Base-by-base conservation (phyloP, 2,329 filamentous ascomycete genomes). In the Coniochaeta ligniaria region DNA sequence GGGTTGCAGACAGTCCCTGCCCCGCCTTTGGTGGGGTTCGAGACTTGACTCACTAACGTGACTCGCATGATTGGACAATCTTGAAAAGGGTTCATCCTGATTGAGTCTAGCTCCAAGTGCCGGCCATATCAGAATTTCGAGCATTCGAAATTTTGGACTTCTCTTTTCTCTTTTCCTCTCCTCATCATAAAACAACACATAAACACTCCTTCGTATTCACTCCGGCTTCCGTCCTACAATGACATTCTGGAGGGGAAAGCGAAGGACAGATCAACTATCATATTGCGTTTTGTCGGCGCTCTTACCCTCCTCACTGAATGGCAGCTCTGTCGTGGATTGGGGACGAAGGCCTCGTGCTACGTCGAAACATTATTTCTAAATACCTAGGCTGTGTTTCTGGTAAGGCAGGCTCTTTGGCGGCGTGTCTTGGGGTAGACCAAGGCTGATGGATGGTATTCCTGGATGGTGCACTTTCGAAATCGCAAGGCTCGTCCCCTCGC, bases 241-340 rank as follows among this genome's bases (percentile, higher is more conserved):
- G 77, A 66, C 67, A 66, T 68, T 70, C 73, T 78, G 81, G 86
- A 88, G 85, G 86, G 86, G 86, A 89, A 89, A 88, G 77, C 82
- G 85, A 81, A 84, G 84, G 85, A 85, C 70, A 89, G 85, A 87
- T 68, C 60, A 73, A 78, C 47, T 52, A 52, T 52, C 47, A 52
- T 52, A 52, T 52, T 52, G 47, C 47, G 47, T 52, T 31, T 61
- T 64, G 65, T 73, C 77, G 54, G 28, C 54, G 75, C 72, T 72
- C 78, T 81, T 81, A 80, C 79, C 78, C 73, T 52, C 74, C 79
- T 75, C 72, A 24, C 75, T 74, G 73, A 68, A 26, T 24, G 54
- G 41, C 38, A 58, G 62, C 65, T 66, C 63, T 63, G 66, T 67
- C 66, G 62, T 61, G 60, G 54, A 35, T 35, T 72, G 67, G 71